Conservation (phyloP, 2,329 filamentous ascomycete species). For the Trichoderma asperellum region DNA sequence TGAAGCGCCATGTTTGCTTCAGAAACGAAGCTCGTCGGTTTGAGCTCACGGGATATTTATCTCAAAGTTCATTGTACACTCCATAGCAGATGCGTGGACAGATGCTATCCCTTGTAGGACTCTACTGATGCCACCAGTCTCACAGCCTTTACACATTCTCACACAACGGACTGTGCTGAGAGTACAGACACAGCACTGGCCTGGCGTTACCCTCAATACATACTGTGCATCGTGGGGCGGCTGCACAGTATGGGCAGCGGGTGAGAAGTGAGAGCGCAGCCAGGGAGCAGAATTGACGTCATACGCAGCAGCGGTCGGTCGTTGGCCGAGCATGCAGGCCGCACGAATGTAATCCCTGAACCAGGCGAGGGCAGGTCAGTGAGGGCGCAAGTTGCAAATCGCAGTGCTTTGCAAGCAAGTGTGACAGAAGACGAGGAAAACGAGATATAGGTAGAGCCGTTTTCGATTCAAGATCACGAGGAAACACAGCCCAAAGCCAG, state of each 20-base stretch:
- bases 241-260: conserved; percentile 1
- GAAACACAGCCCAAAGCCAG: neutral
- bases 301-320: conserved; percentile 20
- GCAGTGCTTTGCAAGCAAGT: neutral
- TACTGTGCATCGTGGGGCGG: neutral
- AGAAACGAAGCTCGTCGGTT: neutral
- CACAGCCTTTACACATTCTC: neutral
- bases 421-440: neutral
- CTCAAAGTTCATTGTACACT: neutral
- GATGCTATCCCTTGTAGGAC: neutral
- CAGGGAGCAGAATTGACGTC: conserved; percentile 5
- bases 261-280: conserved; percentile 4
- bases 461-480: neutral
- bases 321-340: conserved; percentile 24
- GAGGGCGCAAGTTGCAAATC: neutral
- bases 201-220: no score
- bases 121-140: neutral
- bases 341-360: neutral
- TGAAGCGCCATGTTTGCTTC: neutral
- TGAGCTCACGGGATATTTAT: neutral
- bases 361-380: neutral
- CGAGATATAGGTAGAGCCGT: neutral
- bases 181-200: neutral
- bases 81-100: neutral
- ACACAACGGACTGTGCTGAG: neutral